Percentiles rank a stretch among this genome's conserved stretches.
phyloP scores from a whole-genome alignment of 192 early-diverging fungal genomes.

The Allomyces macrogynus region DNA sequence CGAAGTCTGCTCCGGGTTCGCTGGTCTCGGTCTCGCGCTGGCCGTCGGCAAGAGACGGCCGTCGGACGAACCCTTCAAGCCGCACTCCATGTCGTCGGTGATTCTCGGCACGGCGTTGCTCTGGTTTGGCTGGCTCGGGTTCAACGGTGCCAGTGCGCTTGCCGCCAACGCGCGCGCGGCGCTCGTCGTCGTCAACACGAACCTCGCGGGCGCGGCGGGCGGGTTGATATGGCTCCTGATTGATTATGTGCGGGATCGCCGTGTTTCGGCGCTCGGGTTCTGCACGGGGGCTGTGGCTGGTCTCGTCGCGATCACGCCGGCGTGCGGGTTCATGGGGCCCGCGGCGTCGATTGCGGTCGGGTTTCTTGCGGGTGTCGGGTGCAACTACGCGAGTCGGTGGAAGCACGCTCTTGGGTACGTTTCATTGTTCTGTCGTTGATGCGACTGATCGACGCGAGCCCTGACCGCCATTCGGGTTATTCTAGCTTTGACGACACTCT shows the following conservation, averaged over 20 bases:
- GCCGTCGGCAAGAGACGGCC: slow-evolving; percentile 54
- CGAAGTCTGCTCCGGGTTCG: slow-evolving; percentile 74
- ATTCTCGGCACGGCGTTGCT: slow-evolving; percentile 59
- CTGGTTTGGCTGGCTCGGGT: slow-evolving; percentile 85
- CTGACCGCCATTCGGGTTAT: no score
- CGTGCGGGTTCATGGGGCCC: slow-evolving; percentile 50
- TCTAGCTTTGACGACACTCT: slow-evolving; percentile 68
- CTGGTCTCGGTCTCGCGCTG: slow-evolving; percentile 67
- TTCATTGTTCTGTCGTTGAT: no score
- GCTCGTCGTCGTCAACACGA: slow-evolving; percentile 54
- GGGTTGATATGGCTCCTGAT: slow-evolving; percentile 52
- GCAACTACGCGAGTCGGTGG: slow-evolving; percentile 38
- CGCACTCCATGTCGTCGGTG: slow-evolving; percentile 61
- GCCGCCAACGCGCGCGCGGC: slow-evolving; percentile 52
- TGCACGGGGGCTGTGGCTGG: slow-evolving; percentile 79
- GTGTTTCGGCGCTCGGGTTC: slow-evolving; percentile 60
- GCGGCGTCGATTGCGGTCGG: slow-evolving; percentile 61
- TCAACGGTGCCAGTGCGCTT: slow-evolving; percentile 66
- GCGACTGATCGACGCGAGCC: no score
- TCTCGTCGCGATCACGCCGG: slow-evolving; percentile 78
- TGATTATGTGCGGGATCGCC: slow-evolving; percentile 47
- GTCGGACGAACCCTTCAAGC: background rate
- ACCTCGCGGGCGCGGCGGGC: slow-evolving; percentile 45
- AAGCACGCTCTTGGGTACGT: slow-evolving; percentile 49
- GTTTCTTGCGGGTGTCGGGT: slow-evolving; percentile 34